phyloP scores from a whole-genome alignment of 352 stramenopile species.

The Phytophthora sansomeana region DNA sequence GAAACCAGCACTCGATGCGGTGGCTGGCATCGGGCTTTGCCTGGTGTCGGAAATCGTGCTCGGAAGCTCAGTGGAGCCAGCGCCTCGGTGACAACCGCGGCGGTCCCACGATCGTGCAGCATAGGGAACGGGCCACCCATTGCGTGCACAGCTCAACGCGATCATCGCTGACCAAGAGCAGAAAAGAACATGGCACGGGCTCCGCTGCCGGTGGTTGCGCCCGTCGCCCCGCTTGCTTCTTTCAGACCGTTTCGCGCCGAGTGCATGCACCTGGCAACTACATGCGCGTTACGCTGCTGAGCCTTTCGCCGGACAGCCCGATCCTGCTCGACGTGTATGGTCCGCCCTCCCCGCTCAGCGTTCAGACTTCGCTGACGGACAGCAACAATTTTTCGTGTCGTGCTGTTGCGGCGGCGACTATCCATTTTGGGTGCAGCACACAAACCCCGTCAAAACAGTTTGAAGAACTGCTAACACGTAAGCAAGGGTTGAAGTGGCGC shows the following conservation, averaged over 20 bases:
- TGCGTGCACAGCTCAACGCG: background rate
- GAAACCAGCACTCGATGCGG: conserved; percentile 4
- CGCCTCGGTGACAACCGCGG: conserved; percentile 3
- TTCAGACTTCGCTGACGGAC: conserved; percentile 11
- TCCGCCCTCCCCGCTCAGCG: conserved; percentile 21
- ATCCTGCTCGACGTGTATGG: background rate
- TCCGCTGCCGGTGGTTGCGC: background rate
- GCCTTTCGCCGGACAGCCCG: conserved; percentile 11
- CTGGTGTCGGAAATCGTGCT: conserved; percentile 4
- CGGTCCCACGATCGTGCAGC: conserved; percentile 27
- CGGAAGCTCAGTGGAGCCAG: conserved; percentile 24
- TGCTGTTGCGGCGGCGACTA: conserved; percentile 17
- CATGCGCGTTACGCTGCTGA: background rate
- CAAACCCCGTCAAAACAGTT: background rate
- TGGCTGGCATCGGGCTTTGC: too few species aligned
- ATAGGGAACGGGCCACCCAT: conserved; percentile 24
- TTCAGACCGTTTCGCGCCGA: background rate
- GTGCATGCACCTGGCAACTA: background rate
- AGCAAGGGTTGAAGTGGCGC: background rate
- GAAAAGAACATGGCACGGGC: conserved; percentile 16
- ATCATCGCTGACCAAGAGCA: background rate
- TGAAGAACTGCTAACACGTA: background rate
- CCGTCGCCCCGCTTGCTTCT: too few species aligned
- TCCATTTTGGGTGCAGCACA: conserved; percentile 4
- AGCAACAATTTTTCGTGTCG: conserved; percentile 31